A percentile compares a stretch with the other conserved stretches of the same genome.
Conservation (phyloP, 164 flowering plant genomes). For the Paratinospora sagittata region DNA sequence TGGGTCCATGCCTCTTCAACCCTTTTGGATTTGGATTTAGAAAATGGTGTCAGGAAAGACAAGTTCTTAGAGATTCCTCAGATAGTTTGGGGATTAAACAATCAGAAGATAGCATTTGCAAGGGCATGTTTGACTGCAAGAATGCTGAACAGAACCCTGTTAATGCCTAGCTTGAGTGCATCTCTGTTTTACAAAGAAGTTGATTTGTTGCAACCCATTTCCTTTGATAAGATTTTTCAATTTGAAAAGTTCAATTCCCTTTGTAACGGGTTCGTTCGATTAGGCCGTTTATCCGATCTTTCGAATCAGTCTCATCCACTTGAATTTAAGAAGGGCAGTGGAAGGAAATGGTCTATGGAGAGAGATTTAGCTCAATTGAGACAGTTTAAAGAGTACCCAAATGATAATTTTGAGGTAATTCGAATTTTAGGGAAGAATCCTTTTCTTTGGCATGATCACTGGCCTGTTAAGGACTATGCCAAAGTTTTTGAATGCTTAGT, state of each 20-base stretch:
- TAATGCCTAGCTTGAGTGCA: slow-evolving; percentile 94
- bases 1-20: slow-evolving; percentile 11
- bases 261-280: slow-evolving; percentile 71
- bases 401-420: slow-evolving; percentile 50
- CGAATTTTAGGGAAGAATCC: slow-evolving; percentile 82
- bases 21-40: slow-evolving; percentile 12
- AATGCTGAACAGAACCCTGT: slow-evolving; percentile 67
- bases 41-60: slow-evolving; percentile 30
- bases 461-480: slow-evolving; percentile 90
- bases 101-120: slow-evolving; percentile 93
- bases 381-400: slow-evolving; percentile 32
- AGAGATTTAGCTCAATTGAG: slow-evolving; percentile 79
- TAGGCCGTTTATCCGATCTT: slow-evolving; percentile 57
- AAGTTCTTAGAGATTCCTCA: slow-evolving; percentile 92
- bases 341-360: slow-evolving; percentile 81
- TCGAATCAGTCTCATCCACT: slow-evolving; percentile 29
- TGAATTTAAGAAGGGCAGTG: slow-evolving; percentile 78
- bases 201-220: slow-evolving; percentile 64
- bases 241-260: slow-evolving; percentile 64
- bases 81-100: slow-evolving; percentile 94
- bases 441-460: slow-evolving; percentile 95
- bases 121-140: slow-evolving; percentile 86
- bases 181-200: slow-evolving; percentile 91
- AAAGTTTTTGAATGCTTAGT: slow-evolving; percentile 75
- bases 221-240: slow-evolving; percentile 74